Evolutionary conservation across 306 rosid genomes (phyloP), one percentile per base, ranked within the genome.

Genomic region (Citrullus mucosospermus): DNA sequence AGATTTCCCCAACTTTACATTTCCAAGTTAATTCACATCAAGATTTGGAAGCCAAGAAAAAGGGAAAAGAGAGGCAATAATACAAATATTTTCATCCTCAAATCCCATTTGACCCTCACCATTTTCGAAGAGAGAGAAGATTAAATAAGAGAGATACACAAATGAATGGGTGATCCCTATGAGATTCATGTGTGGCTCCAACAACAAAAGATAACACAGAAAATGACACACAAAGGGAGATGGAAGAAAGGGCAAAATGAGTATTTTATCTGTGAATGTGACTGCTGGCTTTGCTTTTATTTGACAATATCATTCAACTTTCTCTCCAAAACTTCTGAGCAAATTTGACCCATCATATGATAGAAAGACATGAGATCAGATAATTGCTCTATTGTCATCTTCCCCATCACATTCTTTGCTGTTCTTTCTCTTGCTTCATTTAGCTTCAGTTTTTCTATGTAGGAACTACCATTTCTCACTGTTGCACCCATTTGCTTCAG

Each of bases 401-500:
- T 94, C 30, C 84, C 88, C 96, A 90, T 90, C 83, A 88, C 93
- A 7, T 79, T 87, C 75, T 90, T 92, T 51, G 97, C 93, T 81
- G 84, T 12, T 50, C 70, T 88, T 22, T 89, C 95, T 80, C 90
- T 90, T 74, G 85, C 87, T 81, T 89, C 97, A 38, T 89, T 89
- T 77, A 88, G 46, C 82, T 88, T 89, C 86, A 92, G 8, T 79
- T 80, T 88, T 84, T 83, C 88, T 66, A 83, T 82, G 82, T 92
- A 94, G 13, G 93, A 90, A 3, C 93, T 89, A 46, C 85, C 90
- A 85, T 92, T 92, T 80, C 97, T 94, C 32, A 94, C 96, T 46
- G 98, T 94, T 86, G 98, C 98, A 5, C 98, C 98, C 96, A 94
- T 90, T 82, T 92, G 96, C 90, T 92, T 94, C 48, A 94, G 34